Base-by-base conservation (phyloP, 257 asterid genomes). In the Solanum verrucosum region DNA sequence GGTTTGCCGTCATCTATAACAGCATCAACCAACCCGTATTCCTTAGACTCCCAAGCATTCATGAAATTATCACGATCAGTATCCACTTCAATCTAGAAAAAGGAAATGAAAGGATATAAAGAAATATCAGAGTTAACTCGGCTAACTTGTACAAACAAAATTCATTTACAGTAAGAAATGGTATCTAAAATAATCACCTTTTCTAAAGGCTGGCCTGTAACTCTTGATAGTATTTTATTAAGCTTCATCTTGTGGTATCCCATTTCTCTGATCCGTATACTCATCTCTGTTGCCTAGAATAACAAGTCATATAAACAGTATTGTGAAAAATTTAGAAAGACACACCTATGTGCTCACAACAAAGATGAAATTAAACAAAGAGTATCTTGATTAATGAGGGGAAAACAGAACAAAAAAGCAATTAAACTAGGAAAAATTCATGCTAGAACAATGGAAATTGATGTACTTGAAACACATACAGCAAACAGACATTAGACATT, bases 31-130 rank as follows among this genome's bases (percentile, higher is more conserved):
- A 96, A 87, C 14, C 99, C 99, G 74, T 97, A 97, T 84, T 93
- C 99, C 89, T 93, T 94, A 25, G 99, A 99, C 89, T 96, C 99
- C 99, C 99, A 97, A 37, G 99, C 94, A 88, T 90, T 93, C 99
- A 97, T 93, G 88, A 94, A 97, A 91, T 95, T 93, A 85, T 95
- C 98, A 56, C 96, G 96, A 27, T 94, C 98, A 0, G 98, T 97
- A 44, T 97, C 99, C 52, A 88, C 11, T 84, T 94, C 97, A 83
- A 96, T 88, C 99, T 96, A 91, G 49, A 89, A 68, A 60, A 72
- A 72, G 46, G 63, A 68, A 29, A 79, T 11, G 44, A 59, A 16
- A 86, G 81, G 37, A 87, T 77, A 83, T 10, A 44, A 16, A 83
- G 13, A 60, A 72, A 29, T 42, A 78, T 33, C 87, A 42, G 78